A percentile compares a stretch with the other conserved stretches of the same genome.
Evolutionary conservation across 768 basidiomycete genomes (phyloP).

Genomic region (Tulasnella sp.): DNA sequence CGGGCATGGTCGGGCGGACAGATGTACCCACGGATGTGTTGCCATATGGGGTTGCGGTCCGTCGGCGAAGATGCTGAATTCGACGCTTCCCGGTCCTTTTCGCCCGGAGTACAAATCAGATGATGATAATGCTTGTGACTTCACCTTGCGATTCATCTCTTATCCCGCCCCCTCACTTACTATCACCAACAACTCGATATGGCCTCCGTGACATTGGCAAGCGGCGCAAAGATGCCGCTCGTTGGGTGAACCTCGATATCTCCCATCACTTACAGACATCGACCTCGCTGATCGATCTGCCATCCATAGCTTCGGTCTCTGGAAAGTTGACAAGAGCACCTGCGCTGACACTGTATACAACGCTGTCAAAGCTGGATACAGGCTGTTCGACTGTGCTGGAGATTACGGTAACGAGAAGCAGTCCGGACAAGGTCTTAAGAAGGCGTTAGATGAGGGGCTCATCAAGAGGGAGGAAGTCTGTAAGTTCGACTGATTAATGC

Average conservation of each 20-base stretch:
- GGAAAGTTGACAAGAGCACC: constrained; percentile 23
- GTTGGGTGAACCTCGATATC: constrained; percentile 8
- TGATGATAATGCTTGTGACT: too few species aligned
- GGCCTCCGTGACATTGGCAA: constrained; percentile 15
- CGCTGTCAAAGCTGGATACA: constrained; percentile 77
- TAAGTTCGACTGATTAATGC: constrained; percentile 30
- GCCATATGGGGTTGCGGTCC: too few species aligned
- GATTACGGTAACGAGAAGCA: constrained; percentile 89
- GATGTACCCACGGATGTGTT: too few species aligned
- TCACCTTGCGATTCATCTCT: background rate
- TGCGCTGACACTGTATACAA: constrained; percentile 58
- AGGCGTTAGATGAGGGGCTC: constrained; percentile 68
- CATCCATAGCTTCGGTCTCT: constrained; percentile 20
- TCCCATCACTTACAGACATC: background rate
- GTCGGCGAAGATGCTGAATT: too few species aligned
- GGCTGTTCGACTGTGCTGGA: constrained; percentile 75
- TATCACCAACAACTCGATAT: background rate
- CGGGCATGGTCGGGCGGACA: too few species aligned
- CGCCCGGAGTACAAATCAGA: too few species aligned
- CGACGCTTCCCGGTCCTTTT: too few species aligned
- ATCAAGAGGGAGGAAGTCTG: constrained; percentile 83
- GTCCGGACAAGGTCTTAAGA: constrained; percentile 64
- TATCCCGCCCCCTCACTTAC: background rate
- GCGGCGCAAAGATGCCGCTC: constrained; percentile 18
- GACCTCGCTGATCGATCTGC: background rate